These are phyloP conservation scores for Camellia granthamiana DNA, from an alignment of 148 eudicot species.

Conservation along the genomic window DNA sequence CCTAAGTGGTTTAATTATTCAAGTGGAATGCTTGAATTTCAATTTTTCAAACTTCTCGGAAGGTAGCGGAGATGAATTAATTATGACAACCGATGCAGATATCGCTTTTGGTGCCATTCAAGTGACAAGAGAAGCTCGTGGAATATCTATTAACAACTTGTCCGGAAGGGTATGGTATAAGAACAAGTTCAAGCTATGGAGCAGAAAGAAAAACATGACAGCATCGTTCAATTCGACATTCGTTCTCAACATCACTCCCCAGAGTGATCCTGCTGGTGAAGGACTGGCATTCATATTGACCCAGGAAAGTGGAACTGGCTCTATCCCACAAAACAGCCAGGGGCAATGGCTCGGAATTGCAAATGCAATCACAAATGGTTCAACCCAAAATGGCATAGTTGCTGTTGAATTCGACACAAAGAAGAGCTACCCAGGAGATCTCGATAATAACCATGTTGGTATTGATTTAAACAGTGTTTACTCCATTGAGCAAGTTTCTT, in stretches of 20 bases:
- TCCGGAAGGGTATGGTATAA: slow-evolving; percentile 25
- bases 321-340: slow-evolving; percentile 21
- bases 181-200: slow-evolving; percentile 15
- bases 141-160: slow-evolving; percentile 11
- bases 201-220: slow-evolving; percentile 2
- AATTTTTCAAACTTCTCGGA: slow-evolving; percentile 17
- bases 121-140: slow-evolving; percentile 27
- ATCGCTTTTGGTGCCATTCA: slow-evolving; percentile 38
- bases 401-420: slow-evolving; percentile 45
- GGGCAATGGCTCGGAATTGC: slow-evolving; percentile 35
- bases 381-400: slow-evolving; percentile 16
- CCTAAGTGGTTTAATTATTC: not conserved
- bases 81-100: not conserved
- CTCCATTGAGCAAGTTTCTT: slow-evolving; percentile 6
- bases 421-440: slow-evolving; percentile 32
- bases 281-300: slow-evolving; percentile 30
- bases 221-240: slow-evolving; percentile 38
- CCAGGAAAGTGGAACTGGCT: not conserved
- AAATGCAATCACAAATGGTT: slow-evolving; percentile 25
- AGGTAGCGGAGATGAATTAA: not conserved
- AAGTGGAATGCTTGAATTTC: slow-evolving; percentile 8
- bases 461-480: slow-evolving; percentile 28
- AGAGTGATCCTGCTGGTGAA: slow-evolving; percentile 20
- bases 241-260: slow-evolving; percentile 22
- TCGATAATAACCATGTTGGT: slow-evolving; percentile 42